These are phyloP conservation scores for Phylloporus sp. DNA, from an alignment of 768 basidiomycete species.

Conservation along the genomic window DNA sequence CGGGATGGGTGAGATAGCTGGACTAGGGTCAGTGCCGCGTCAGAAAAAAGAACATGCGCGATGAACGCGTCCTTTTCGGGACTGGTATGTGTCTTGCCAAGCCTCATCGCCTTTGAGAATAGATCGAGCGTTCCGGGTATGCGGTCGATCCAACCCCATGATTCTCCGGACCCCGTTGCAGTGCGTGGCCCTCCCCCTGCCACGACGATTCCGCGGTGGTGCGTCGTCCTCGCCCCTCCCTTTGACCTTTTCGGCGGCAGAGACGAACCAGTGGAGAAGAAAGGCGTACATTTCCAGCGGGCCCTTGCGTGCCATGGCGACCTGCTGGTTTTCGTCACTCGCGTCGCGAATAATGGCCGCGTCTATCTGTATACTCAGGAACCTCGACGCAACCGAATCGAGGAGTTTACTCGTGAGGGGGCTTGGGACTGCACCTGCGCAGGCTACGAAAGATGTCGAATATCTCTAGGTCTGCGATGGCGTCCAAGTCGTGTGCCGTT, in stretches of 20 bases:
- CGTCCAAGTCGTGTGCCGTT: slow-evolving; percentile 73
- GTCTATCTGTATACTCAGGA: slow-evolving; percentile 70
- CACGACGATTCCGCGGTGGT: slow-evolving; percentile 47
- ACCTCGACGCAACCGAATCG: slow-evolving; percentile 78
- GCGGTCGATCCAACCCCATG: slow-evolving; percentile 76
- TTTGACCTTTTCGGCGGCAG: slow-evolving; percentile 73
- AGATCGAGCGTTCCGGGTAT: slow-evolving; percentile 64
- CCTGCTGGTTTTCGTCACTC: slow-evolving; percentile 61
- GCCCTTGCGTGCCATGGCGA: too few species aligned
- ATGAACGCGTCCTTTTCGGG: slow-evolving; percentile 85
- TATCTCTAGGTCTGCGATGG: slow-evolving; percentile 58
- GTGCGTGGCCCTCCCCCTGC: slow-evolving; percentile 42
- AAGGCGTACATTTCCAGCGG: too few species aligned
- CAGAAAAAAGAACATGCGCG: slow-evolving; percentile 35
- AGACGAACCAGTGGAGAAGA: slow-evolving; percentile 88
- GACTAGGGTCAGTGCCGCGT: slow-evolving; percentile 1
- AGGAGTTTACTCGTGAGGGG: slow-evolving; percentile 77
- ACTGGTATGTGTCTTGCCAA: slow-evolving; percentile 70
- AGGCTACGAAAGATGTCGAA: slow-evolving; percentile 82
- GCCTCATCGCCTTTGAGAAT: slow-evolving; percentile 64
- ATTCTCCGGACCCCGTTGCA: slow-evolving; percentile 39
- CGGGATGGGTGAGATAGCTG: slow-evolving; percentile 87
- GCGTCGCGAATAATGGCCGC: slow-evolving; percentile 63
- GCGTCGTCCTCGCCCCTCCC: slow-evolving; percentile 44
- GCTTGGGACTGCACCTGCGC: slow-evolving; percentile 55